Base-by-base conservation (phyloP, 805 yeast genomes). In the Candida stauntonica region DNA sequence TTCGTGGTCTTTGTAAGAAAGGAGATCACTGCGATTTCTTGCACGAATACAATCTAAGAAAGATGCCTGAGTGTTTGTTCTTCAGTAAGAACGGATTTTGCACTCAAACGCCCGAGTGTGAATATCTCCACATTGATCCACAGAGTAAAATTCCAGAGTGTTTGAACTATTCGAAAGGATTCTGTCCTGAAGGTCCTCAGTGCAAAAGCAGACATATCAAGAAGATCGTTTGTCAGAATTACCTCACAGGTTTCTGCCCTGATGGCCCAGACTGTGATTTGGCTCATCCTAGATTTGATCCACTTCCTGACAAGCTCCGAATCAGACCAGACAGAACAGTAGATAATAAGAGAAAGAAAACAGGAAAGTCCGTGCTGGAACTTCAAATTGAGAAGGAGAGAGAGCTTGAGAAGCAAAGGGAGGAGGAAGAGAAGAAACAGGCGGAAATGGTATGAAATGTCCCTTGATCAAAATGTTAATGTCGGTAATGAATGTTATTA, bases 11-110 rank as follows among this genome's bases (percentile, higher is more conserved):
- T 26, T 93, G 99, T 64, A 93, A 93, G 64, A 91, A 91, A 68
- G 95, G 94, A 35, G 95, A 88, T 51, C 86, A 86, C 49, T 93
- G 99, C 62, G 99, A 93, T 66, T 93, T 86, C 54, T 64, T 93
- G 31, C 99, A 93, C 62, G 99, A 93, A 58, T 89, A 89, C 57
- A 91, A 93, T 56, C 65, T 93, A 51, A 72, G 95, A 44, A 87
- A 86, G 62, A 91, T 93, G 95, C 98, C 98, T 3, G 99, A 93
- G 61, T 93, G 99, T 61, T 75, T 87, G 17, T 86, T 86, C 61
- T 91, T 76, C 61, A 72, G 87, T 31, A 81, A 86, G 58, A 68
- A 70, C 46, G 94, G 94, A 5, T 81, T 73, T 51, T 91, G 99
- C 60, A 83, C 95, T 5, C 96, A 88, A 60, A 75, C 88, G 0